Conservation (phyloP, 495 filamentous ascomycete genomes). For the Chaetomium fimeti region DNA sequence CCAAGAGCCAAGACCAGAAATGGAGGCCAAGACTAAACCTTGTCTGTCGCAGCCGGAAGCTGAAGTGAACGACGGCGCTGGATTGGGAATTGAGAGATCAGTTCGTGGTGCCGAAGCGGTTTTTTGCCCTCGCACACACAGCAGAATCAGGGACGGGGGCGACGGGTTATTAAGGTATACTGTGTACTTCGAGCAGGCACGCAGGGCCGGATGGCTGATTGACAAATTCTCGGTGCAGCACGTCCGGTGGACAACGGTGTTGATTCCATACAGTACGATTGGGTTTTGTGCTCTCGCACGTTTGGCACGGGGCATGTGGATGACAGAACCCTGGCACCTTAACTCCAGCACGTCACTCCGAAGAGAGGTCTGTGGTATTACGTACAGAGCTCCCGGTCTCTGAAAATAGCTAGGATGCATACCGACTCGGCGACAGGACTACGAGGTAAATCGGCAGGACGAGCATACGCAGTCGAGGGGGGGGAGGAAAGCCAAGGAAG, state of each 20-base stretch:
- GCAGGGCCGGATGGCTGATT: too few species aligned
- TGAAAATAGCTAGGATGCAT: neutral
- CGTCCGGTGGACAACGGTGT: too few species aligned
- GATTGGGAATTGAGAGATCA: neutral
- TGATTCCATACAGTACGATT: too few species aligned
- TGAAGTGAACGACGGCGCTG: constrained; percentile 8
- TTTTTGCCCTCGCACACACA: neutral
- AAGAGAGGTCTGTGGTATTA: neutral
- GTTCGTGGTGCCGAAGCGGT: neutral
- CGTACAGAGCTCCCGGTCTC: neutral
- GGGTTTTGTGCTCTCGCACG: too few species aligned
- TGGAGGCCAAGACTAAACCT: constrained; percentile 8
- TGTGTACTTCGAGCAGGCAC: neutral
- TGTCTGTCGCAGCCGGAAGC: constrained; percentile 25
- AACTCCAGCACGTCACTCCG: neutral
- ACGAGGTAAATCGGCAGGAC: neutral
- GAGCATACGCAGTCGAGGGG: neutral
- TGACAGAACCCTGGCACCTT: too few species aligned
- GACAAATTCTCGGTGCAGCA: neutral
- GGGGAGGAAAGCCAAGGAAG: neutral
- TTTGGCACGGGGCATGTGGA: neutral
- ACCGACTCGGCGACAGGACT: neutral
- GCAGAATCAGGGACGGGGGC: neutral
- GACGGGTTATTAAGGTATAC: neutral
- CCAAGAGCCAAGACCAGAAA: constrained; percentile 13